Evolutionary conservation across 2,329 filamentous ascomycete species (phyloP).

Genomic region (Emmonsiellopsis sp.): DNA sequence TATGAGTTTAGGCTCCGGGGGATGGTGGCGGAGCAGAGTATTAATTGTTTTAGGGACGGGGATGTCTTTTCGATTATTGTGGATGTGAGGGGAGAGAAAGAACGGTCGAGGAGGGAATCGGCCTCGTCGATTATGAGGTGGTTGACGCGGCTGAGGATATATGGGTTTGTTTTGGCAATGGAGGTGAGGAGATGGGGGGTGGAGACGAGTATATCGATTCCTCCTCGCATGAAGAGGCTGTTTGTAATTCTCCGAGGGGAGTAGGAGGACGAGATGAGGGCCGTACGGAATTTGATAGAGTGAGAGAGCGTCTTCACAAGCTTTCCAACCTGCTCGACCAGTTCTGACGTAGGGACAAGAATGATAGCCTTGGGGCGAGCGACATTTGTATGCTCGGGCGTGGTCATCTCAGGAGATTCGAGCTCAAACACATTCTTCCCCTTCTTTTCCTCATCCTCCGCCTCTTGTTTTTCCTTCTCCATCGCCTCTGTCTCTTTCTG

Average conservation of each 20-base stretch:
- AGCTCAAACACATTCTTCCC: constrained; percentile 52
- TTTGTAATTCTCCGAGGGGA: constrained; percentile 71
- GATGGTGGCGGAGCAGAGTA: constrained; percentile 94
- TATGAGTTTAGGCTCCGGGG: constrained; percentile 79
- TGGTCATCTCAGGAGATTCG: constrained; percentile 49
- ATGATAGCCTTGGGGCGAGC: constrained; percentile 76
- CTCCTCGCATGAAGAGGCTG: constrained; percentile 68
- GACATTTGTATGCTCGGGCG: constrained; percentile 59
- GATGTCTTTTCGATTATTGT: constrained; percentile 71
- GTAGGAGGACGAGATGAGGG: constrained; percentile 68
- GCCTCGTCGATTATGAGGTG: constrained; percentile 92
- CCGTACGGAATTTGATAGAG: constrained; percentile 74
- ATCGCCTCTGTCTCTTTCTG: constrained; percentile 53
- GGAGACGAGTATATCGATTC: constrained; percentile 75
- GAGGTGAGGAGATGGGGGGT: constrained; percentile 85
- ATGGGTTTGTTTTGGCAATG: constrained; percentile 81
- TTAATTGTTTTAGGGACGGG: constrained; percentile 73
- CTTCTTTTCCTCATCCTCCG: constrained; percentile 32
- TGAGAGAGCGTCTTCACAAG: constrained; percentile 79
- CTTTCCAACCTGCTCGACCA: constrained; percentile 75
- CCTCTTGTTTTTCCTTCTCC: constrained; percentile 54
- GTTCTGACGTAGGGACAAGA: constrained; percentile 82
- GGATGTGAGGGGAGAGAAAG: constrained; percentile 75
- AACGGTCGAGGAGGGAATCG: constrained; percentile 88
- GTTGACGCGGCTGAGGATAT: constrained; percentile 81